Evolutionary conservation across 2,329 filamentous ascomycete genomes (phyloP).

Genomic region (Claviceps sp.): DNA sequence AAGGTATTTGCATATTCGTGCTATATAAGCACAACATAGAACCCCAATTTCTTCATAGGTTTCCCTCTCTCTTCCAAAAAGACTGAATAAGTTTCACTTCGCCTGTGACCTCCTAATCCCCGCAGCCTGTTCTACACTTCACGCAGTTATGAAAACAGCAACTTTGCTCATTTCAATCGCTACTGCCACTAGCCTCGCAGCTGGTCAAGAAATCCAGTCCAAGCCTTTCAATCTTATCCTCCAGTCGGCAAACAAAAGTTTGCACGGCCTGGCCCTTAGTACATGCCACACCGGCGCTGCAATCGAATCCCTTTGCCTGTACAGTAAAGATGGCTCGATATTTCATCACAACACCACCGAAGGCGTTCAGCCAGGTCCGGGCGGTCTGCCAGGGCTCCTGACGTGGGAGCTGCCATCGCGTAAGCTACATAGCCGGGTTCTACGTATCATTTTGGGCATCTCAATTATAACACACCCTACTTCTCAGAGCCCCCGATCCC

Average conservation of each 20-base stretch:
- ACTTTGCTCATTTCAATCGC: conserved; percentile 1
- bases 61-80: no score
- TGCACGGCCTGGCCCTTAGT: conserved; percentile 8
- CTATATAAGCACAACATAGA: no score
- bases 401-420: conserved; percentile 6
- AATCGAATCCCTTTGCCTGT: conserved; percentile 11
- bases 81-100: no score
- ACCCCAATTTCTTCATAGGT: no score
- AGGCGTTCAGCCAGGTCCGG: conserved; percentile 2
- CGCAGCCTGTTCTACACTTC: neutral
- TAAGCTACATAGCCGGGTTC: neutral
- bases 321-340: neutral
- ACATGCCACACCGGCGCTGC: conserved; percentile 12
- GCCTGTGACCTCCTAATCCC: no score
- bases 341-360: conserved; percentile 10
- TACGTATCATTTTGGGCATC: neutral
- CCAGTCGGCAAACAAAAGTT: conserved; percentile 5
- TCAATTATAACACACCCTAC: neutral
- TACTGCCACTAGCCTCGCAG: conserved; percentile 2
- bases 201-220: conserved; percentile 9
- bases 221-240: conserved; percentile 11
- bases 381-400: conserved; percentile 6
- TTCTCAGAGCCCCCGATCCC: conserved; percentile 1
- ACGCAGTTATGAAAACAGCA: conserved; percentile 7
- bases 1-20: no score